Conservation (phyloP, 768 basidiomycete species). For the Mycena chlorophos region DNA sequence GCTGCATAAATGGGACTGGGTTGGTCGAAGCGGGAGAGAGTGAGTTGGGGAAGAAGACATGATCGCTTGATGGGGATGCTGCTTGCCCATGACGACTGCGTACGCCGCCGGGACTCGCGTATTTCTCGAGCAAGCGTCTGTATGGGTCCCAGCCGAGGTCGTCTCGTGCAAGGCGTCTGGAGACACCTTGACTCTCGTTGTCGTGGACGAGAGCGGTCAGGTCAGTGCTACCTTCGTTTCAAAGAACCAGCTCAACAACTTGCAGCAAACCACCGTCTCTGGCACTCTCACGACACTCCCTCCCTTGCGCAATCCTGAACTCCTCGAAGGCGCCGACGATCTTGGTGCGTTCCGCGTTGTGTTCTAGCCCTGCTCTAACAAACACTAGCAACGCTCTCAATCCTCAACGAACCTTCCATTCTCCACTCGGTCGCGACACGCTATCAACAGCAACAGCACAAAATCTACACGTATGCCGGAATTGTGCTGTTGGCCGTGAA, state of each 20-base stretch:
- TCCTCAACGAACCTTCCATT: constrained; percentile 97
- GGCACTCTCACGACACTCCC: constrained; percentile 77
- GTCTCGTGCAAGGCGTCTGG: constrained; percentile 58
- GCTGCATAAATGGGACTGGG: too few species aligned
- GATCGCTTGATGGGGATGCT: too few species aligned
- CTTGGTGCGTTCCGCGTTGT: constrained; percentile 35
- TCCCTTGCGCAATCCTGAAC: constrained; percentile 91
- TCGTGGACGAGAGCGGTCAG: constrained; percentile 90
- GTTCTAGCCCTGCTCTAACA: background rate
- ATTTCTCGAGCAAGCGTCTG: constrained; percentile 89
- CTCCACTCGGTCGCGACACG: constrained; percentile 95
- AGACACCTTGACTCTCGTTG: constrained; percentile 77
- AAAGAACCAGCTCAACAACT: constrained; percentile 6
- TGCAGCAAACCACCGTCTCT: constrained; percentile 73
- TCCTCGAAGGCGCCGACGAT: constrained; percentile 99
- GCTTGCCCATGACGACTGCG: constrained; percentile 35
- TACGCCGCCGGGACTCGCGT: constrained; percentile 87
- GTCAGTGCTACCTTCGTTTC: constrained; percentile 41
- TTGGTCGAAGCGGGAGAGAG: too few species aligned
- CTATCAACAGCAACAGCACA: constrained; percentile 91
- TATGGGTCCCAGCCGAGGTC: constrained; percentile 91
- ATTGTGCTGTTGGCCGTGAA: constrained; percentile 99
- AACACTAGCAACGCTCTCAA: constrained; percentile 78
- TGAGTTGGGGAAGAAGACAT: too few species aligned
- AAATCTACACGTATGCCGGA: constrained; percentile 98